phyloP scores from a whole-genome alignment of 306 rosid species.

The Trichosanthes truncata region DNA sequence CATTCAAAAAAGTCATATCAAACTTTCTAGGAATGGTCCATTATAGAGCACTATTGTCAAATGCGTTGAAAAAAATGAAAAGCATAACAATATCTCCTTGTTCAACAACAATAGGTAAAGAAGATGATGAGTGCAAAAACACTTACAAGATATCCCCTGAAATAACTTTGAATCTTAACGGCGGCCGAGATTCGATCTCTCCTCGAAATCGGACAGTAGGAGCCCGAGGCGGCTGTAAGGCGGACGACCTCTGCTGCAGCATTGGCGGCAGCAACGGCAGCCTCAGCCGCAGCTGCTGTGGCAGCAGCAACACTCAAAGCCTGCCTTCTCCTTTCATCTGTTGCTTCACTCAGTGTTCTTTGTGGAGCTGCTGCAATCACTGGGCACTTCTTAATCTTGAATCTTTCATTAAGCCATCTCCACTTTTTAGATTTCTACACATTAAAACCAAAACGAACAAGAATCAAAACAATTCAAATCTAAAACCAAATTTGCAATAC shows the following conservation, averaged over 20 bases:
- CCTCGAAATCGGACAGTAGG: slow-evolving; percentile 18
- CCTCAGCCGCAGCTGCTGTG: slow-evolving; percentile 79
- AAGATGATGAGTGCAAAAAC: not conserved
- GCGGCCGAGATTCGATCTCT: slow-evolving; percentile 49
- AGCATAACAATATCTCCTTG: not conserved
- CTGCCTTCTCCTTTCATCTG: slow-evolving; percentile 62
- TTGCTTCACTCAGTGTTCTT: slow-evolving; percentile 44
- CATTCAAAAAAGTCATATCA: not conserved
- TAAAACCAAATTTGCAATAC: not conserved
- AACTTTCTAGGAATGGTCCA: not conserved
- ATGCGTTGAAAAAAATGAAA: not conserved
- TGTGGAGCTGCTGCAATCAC: slow-evolving; percentile 34
- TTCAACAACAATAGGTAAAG: not conserved
- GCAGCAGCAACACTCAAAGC: slow-evolving; percentile 76
- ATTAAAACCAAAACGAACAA: slow-evolving; percentile 6
- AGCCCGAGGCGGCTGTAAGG: slow-evolving; percentile 36
- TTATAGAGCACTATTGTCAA: not conserved
- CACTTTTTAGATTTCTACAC: slow-evolving; percentile 43
- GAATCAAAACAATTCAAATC: not conserved
- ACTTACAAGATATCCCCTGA: slow-evolving; percentile 74
- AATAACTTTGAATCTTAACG: slow-evolving; percentile 60
- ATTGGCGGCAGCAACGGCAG: slow-evolving; percentile 80
- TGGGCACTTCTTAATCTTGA: slow-evolving; percentile 35
- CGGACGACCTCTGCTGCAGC: slow-evolving; percentile 88
- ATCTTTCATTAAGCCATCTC: slow-evolving; percentile 46